Conservation (phyloP, 2,329 filamentous ascomycete genomes). For the Malbranchea zuffiana region DNA sequence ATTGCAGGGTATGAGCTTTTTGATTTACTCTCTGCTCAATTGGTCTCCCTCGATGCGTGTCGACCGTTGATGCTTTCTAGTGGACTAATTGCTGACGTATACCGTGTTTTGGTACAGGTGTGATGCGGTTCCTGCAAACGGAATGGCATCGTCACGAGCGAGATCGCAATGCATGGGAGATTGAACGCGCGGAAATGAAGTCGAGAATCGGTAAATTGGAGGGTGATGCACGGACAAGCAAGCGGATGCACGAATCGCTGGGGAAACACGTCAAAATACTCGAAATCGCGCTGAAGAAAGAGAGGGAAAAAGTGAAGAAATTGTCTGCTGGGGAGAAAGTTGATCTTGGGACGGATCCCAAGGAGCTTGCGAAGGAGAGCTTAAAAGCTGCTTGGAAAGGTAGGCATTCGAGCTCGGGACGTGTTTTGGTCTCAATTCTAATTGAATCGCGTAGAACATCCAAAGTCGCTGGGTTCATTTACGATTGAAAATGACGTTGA, state of each 20-base stretch:
- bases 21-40: neutral
- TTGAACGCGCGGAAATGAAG: constrained; percentile 98
- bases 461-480: constrained; percentile 37
- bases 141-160: constrained; percentile 99
- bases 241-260: constrained; percentile 77
- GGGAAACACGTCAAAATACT: constrained; percentile 85
- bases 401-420: constrained; percentile 16
- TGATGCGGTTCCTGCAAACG: constrained; percentile 98
- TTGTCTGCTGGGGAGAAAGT: constrained; percentile 42
- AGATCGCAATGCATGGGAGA: constrained; percentile 97
- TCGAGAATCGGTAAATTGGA: constrained; percentile 90
- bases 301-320: constrained; percentile 58
- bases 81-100: constrained; percentile 16
- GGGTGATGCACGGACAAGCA: constrained; percentile 74
- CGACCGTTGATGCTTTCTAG: too few relatives aligned
- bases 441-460: constrained; percentile 26
- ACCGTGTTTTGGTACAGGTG: constrained; percentile 46
- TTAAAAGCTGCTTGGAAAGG: constrained; percentile 31
- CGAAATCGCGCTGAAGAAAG: constrained; percentile 75
- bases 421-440: constrained; percentile 7
- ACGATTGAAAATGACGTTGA: constrained; percentile 41
- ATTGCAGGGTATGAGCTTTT: constrained; percentile 50
- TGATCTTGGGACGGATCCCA: constrained; percentile 34
- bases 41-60: too few relatives aligned
- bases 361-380: constrained; percentile 37